Evolutionary conservation across 345 rosid genomes (phyloP).

Genomic region (Eucalyptus cloeziana): DNA sequence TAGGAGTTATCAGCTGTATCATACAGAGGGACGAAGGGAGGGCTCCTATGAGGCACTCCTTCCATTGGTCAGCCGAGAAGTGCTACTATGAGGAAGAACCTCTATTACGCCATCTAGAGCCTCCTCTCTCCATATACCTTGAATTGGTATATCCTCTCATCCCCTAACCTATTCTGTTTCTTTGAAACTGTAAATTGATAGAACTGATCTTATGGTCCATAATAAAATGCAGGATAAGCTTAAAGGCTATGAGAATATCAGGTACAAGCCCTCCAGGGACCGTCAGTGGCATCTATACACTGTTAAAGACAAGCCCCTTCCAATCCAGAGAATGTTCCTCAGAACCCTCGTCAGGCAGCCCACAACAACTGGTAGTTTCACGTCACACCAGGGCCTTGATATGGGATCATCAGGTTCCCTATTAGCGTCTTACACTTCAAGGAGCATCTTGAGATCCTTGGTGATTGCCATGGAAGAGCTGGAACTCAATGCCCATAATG

Average conservation of each 20-base stretch:
- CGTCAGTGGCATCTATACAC: slow-evolving; percentile 96
- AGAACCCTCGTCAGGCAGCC: slow-evolving; percentile 94
- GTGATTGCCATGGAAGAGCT: slow-evolving; percentile 95
- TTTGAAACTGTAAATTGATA: background rate
- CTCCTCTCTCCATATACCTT: slow-evolving; percentile 92
- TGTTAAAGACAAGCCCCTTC: slow-evolving; percentile 69
- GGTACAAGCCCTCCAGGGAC: slow-evolving; percentile 73
- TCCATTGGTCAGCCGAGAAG: slow-evolving; percentile 88
- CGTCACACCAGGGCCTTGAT: slow-evolving; percentile 50
- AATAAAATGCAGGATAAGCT: slow-evolving; percentile 68
- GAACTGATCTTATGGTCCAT: background rate
- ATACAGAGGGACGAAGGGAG: slow-evolving; percentile 99
- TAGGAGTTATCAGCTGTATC: slow-evolving; percentile 90
- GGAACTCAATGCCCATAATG: slow-evolving; percentile 86
- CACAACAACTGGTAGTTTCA: slow-evolving; percentile 35
- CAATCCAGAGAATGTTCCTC: slow-evolving; percentile 87
- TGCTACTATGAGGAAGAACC: slow-evolving; percentile 86
- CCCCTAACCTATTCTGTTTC: background rate
- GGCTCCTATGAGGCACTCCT: slow-evolving; percentile 96
- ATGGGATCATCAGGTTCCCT: slow-evolving; percentile 25
- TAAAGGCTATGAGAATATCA: slow-evolving; percentile 65
- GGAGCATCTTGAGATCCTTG: slow-evolving; percentile 79
- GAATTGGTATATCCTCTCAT: slow-evolving; percentile 57
- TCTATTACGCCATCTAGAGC: slow-evolving; percentile 88
- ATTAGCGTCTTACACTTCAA: slow-evolving; percentile 58